phyloP scores from a whole-genome alignment of 2,329 filamentous ascomycete genomes.

The Sporothrix dimorphospora region DNA sequence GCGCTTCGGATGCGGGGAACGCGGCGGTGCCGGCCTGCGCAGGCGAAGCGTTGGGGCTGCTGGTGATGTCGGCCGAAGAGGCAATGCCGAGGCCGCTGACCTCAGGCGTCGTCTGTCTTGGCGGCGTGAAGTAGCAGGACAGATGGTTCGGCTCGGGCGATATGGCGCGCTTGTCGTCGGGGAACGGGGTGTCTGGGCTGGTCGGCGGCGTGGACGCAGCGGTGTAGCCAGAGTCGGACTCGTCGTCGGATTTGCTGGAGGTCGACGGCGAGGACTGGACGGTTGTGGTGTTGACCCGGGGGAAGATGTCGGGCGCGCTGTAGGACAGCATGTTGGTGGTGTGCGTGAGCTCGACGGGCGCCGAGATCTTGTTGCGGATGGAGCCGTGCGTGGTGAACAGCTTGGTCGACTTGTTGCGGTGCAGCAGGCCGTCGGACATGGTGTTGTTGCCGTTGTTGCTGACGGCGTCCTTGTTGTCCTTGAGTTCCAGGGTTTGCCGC shows the following conservation, averaged over 20 bases:
- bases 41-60: slow-evolving; percentile 47
- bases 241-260: slow-evolving; percentile 64
- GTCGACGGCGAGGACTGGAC: slow-evolving; percentile 50
- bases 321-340: slow-evolving; percentile 97
- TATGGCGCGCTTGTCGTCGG: slow-evolving; percentile 52
- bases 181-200: slow-evolving; percentile 65
- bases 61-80: slow-evolving; percentile 28
- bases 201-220: slow-evolving; percentile 64
- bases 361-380: slow-evolving; percentile 77
- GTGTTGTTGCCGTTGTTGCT: background rate
- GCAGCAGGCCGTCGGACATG: slow-evolving; percentile 44
- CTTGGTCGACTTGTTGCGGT: slow-evolving; percentile 57
- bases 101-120: slow-evolving; percentile 47
- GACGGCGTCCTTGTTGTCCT: slow-evolving; percentile 40
- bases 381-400: slow-evolving; percentile 46
- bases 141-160: slow-evolving; percentile 67
- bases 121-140: slow-evolving; percentile 66
- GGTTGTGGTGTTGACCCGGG: slow-evolving; percentile 45
- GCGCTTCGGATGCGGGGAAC: slow-evolving; percentile 49
- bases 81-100: slow-evolving; percentile 21
- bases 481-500: slow-evolving; percentile 57
- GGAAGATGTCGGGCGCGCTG: slow-evolving; percentile 81
- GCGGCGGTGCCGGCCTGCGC: slow-evolving; percentile 15
- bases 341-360: slow-evolving; percentile 82
- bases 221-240: slow-evolving; percentile 68